Conservation (phyloP, 768 basidiomycete genomes). For the Leccinum broughii region DNA sequence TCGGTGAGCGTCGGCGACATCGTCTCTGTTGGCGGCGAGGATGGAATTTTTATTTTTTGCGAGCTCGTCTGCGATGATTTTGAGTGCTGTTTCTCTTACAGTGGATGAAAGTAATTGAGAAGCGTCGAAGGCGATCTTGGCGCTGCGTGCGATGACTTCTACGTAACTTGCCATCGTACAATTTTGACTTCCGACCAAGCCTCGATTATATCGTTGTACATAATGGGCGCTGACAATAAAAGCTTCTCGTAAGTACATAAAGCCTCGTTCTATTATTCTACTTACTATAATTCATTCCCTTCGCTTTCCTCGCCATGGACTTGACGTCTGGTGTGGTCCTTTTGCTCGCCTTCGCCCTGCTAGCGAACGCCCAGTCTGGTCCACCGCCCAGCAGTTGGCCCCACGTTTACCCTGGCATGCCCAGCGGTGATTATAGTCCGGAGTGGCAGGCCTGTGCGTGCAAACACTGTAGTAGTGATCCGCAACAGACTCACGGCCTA, state of each 20-base stretch:
- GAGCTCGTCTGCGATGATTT: slow-evolving; percentile 67
- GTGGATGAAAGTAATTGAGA: slow-evolving; percentile 76
- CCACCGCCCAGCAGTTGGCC: slow-evolving; percentile 37
- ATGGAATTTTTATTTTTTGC: slow-evolving; percentile 65
- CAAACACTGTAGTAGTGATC: background rate
- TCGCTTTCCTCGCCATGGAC: slow-evolving; percentile 21
- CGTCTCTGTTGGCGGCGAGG: slow-evolving; percentile 75
- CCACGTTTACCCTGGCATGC: slow-evolving; percentile 45
- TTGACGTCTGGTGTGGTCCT: slow-evolving; percentile 11
- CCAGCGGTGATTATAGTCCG: slow-evolving; percentile 48
- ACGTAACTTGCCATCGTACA: slow-evolving; percentile 25
- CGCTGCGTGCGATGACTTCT: slow-evolving; percentile 71
- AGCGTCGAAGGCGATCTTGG: slow-evolving; percentile 81
- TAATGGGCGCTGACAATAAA: background rate
- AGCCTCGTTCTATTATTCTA: slow-evolving; percentile 8
- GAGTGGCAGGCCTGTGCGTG: slow-evolving; percentile 65
- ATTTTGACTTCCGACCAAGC: background rate
- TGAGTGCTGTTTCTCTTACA: slow-evolving; percentile 72
- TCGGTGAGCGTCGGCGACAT: slow-evolving; percentile 75
- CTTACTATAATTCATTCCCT: slow-evolving; percentile 5
- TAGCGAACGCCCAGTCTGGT: slow-evolving; percentile 25
- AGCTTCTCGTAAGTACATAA: background rate
- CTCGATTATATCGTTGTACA: too few relatives aligned
- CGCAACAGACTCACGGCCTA: background rate
- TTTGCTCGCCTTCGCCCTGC: slow-evolving; percentile 6